Evolutionary conservation across 1,139 yeast species (phyloP), one percentile per base, ranked within the genome.

Genomic region (Debaryomycetaceae sp.): DNA sequence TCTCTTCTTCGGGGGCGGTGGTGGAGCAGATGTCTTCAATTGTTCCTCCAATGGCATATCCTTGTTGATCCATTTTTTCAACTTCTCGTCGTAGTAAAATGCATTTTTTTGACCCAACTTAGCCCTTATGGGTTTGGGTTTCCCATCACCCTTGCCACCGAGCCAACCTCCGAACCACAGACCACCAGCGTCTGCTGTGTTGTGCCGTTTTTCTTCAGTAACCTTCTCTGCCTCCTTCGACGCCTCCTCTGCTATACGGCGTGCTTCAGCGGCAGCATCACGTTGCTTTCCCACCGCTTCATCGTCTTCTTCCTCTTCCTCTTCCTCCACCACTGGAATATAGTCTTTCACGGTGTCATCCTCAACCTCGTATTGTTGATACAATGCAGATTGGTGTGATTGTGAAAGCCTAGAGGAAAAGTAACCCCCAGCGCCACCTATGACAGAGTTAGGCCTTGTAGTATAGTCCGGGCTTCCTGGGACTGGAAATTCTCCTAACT

Each of bases 61-160:
- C 38, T 75, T 77, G 49, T 85, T 81, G 33, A 91, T 77, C 96
- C 96, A 91, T 48, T 95, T 71, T 50, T 83, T 81, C 48, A 84
- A 71, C 38, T 82, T 77, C 46, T 85, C 93, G 57, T 89, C 96
- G 51, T 78, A 93, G 45, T 75, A 75, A 47, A 91, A 82, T 23
- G 74, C 65, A 48, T 70, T 83, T 41, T 78, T 75, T 36, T 83
- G 88, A 7, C 98, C 98, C 40, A 91, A 61, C 46, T 91, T 88
- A 20, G 96, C 97, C 44, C 76, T 74, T 37, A 78, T 70, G 1
- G 93, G 84, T 49, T 83, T 84, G 25, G 83, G 82, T 35, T 75
- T 80, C 30, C 78, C 80, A 32, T 76, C 74, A 30, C 63, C 61
- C 32, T 57, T 61, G 25, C 49, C 44, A 7, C 62, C 58, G 17